Evolutionary conservation across 164 flowering plant genomes (phyloP).

Genomic region (Amborella trichopoda): DNA sequence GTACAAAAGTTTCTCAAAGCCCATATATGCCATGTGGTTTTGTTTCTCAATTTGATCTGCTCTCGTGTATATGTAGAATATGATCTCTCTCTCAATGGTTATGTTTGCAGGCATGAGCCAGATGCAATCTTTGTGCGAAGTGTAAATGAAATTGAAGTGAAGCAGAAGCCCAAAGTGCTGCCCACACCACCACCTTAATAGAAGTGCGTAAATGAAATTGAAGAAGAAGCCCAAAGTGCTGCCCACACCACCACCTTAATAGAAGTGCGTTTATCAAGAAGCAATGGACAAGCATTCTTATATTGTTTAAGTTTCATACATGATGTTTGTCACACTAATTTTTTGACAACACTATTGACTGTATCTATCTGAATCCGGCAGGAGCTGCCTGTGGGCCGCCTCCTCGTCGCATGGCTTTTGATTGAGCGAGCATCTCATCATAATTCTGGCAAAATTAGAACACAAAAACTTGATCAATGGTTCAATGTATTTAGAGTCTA

Average conservation of each 20-base stretch:
- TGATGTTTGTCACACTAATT: too few species aligned
- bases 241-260: too few species aligned
- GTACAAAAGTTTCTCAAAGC: too few species aligned
- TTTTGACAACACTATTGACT: too few species aligned
- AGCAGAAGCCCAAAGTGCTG: slow-evolving; percentile 83
- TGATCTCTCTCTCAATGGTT: too few species aligned
- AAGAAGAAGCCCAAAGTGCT: slow-evolving; percentile 88
- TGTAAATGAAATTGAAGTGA: slow-evolving; percentile 87
- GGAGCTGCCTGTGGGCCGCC: slow-evolving; percentile 57
- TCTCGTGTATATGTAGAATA: too few species aligned
- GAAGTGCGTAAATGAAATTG: slow-evolving; percentile 82
- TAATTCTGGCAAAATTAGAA: slow-evolving; percentile 29
- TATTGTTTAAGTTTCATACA: too few species aligned
- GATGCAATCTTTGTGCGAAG: slow-evolving; percentile 85
- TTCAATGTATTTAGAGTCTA: too few species aligned
- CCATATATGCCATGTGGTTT: too few species aligned
- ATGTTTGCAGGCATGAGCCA: slow-evolving; percentile 78
- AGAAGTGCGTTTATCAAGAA: slow-evolving; percentile 79
- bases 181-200: too few species aligned
- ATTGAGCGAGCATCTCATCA: slow-evolving; percentile 54
- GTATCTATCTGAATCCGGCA: slow-evolving; percentile 37
- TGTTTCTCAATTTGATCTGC: too few species aligned
- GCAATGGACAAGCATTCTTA: too few species aligned
- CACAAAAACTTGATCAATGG: background rate
- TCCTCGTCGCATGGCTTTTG: slow-evolving; percentile 51